phyloP scores from a whole-genome alignment of 192 early-diverging fungal genomes.

The Chytriomyces confervae region DNA sequence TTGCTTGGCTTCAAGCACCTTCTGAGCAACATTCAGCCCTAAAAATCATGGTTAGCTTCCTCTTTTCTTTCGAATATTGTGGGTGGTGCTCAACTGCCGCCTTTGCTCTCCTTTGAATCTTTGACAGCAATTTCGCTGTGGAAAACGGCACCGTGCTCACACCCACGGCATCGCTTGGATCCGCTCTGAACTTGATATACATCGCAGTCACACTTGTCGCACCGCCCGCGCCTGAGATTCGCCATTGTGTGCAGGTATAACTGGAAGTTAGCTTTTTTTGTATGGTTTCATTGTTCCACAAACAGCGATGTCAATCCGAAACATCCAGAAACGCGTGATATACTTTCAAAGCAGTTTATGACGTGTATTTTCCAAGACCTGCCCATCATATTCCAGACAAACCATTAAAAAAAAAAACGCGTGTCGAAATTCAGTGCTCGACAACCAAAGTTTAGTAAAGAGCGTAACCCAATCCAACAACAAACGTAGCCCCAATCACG shows the following conservation, averaged over 20 bases:
- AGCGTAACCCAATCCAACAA: slow-evolving; percentile 39
- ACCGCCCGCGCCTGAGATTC: slow-evolving; percentile 19
- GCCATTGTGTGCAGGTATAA: neutral
- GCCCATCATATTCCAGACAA: too few species aligned
- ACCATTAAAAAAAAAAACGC: too few species aligned
- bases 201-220: slow-evolving; percentile 22
- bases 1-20: slow-evolving; percentile 13
- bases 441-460: neutral
- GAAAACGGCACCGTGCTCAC: slow-evolving; percentile 26
- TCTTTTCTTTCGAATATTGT: neutral
- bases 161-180: slow-evolving; percentile 26
- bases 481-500: slow-evolving; percentile 68
- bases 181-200: slow-evolving; percentile 20
- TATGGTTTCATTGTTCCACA: too few species aligned
- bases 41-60: neutral
- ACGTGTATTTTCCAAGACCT: too few species aligned
- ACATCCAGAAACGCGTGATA: too few species aligned
- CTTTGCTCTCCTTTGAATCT: neutral
- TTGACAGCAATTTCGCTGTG: slow-evolving; percentile 6
- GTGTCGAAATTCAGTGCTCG: neutral
- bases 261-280: too few species aligned
- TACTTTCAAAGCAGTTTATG: too few species aligned
- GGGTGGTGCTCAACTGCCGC: neutral
- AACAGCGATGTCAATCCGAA: too few species aligned
- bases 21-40: slow-evolving; percentile 20